Base-by-base conservation (phyloP, 2,329 filamentous ascomycete genomes). In the Cladosporium sp. region DNA sequence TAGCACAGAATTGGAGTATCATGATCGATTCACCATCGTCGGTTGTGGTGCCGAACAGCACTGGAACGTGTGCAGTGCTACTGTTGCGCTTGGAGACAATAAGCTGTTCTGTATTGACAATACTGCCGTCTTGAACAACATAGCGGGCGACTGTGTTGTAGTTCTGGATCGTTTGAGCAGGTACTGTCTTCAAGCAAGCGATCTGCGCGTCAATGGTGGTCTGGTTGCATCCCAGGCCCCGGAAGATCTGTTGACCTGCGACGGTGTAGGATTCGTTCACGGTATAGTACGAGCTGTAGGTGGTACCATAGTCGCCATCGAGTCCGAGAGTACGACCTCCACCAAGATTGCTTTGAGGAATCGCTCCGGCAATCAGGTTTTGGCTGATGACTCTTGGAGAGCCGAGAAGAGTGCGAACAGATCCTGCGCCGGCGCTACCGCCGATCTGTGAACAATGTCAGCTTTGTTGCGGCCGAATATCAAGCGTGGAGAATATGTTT, bases 281-380 rank as follows among this genome's bases (percentile, higher is more conserved):
- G 3, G 85, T 87, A 69, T 84, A 83, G 75, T 88, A 89, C 28
- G 81, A 80, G 12, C 83, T 85, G 73, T 87, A 89, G 0, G 84
- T 82, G 0, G 82, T 84, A 12, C 84, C 85, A 65, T 87, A 87
- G 71, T 84, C 80, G n/a, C 84, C 83, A 1, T 75, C 79, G 2
- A 85, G 80, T 1, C 85, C 86, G 1, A 87, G 80, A 0, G 82
- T 82, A 31, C 85, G 83, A 29, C 87, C 85, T 8, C 85, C 84
- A 26, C 84, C 84, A 0, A 86, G 77, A 65, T 86, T 86, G 0
- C 82, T 83, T 76, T 84, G 79, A 0, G 81, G 77, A 4, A 84
- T 75, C 1, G 80, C 82, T 10, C 81, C 80, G 67, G 81, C 79
- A 60, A 79, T 82, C 31, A 73, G 64, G 7, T 72, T 68, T 50